Evolutionary conservation across 768 basidiomycete species (phyloP), one percentile per base, ranked within the genome.

Genomic region (Leccinum broughii): DNA sequence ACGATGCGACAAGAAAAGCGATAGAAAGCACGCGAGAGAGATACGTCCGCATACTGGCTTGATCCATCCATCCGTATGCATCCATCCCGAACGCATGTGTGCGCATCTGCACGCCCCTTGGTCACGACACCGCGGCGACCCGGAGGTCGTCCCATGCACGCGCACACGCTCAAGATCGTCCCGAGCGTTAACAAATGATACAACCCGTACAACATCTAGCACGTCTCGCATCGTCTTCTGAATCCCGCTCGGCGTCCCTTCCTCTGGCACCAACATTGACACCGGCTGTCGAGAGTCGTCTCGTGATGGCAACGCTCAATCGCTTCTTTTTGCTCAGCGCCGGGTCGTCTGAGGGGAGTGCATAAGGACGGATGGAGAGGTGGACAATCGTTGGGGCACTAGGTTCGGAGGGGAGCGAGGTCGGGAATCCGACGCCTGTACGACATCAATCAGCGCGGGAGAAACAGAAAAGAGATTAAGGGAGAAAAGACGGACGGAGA

Each of bases 351-450:
- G 78, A 72, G 2, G 81, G 76, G 4, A 80, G 80, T 2, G 80
- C 80, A 58, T 79, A 81, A 0, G 88, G 81, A 13, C 90, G 81
- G 56, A 92, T 82, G 32, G 88, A 89, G 39, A 92, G 78, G 68
- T 92, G 90, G 34, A 92, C 85, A 39, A 92, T 90, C 1, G 89
- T 91, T 2, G 70, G 51, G 0, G 64, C 57, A 1, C 72, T 54
- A 30, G 77, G 41, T 64, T 79, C n/a, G 0, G 77, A 74, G 0
- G 67, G 55, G 8, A 74, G 54, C 1, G 59, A 65, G 3, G 74
- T 53, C 3, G 69, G 54, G 72, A 78, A 73, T 71, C 71, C 59
- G 72, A 75, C 52, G n/a, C 59, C 72, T 73, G 51, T 41, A 32
- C 11, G 35, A 49, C 20, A 34, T 59, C 54, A 55, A 58, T 64